Percentiles rank a stretch among this genome's conserved stretches.
phyloP scores from a whole-genome alignment of 2,329 filamentous ascomycete genomes.

The Emericellopsis atlantica region DNA sequence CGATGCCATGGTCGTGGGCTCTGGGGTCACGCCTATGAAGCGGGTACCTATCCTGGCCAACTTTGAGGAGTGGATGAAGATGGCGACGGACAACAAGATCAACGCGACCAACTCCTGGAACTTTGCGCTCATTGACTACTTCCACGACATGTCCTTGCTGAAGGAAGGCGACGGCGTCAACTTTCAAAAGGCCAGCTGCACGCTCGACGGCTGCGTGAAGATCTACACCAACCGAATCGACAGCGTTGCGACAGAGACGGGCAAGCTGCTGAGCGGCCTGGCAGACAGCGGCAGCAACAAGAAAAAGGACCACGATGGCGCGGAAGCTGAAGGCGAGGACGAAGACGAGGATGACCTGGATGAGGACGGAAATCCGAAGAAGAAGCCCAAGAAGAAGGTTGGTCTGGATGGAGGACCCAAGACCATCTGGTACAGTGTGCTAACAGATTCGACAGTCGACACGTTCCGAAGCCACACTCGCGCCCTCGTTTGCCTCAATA shows the following conservation, averaged over 20 bases:
- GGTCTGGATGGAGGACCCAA: conserved; percentile 8
- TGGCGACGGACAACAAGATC: conserved; percentile 99
- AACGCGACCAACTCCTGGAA: conserved; percentile 98
- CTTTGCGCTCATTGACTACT: conserved; percentile 99
- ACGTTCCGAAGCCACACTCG: conserved; percentile 83
- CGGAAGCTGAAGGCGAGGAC: conserved; percentile 55
- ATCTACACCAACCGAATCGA: conserved; percentile 98
- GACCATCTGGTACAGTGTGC: background rate
- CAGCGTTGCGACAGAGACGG: conserved; percentile 94
- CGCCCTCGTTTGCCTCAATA: conserved; percentile 73
- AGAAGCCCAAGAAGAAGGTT: conserved; percentile 66
- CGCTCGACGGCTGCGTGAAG: conserved; percentile 94
- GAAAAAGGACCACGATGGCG: conserved; percentile 53
- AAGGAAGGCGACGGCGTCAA: conserved; percentile 97
- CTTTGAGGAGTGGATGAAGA: conserved; percentile 99
- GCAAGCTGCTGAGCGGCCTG: conserved; percentile 83
- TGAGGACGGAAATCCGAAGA: conserved; percentile 45
- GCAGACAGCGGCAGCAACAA: conserved; percentile 78
- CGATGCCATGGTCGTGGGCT: conserved; percentile 54
- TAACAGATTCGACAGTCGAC: conserved; percentile 31
- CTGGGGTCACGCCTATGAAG: conserved; percentile 87
- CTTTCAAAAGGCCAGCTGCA: conserved; percentile 97
- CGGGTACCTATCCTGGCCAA: conserved; percentile 91
- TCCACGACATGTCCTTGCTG: conserved; percentile 95
- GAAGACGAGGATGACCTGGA: conserved; percentile 47